Evolutionary conservation across 805 yeast species (phyloP).

Genomic region (Yamadazyma sp.): DNA sequence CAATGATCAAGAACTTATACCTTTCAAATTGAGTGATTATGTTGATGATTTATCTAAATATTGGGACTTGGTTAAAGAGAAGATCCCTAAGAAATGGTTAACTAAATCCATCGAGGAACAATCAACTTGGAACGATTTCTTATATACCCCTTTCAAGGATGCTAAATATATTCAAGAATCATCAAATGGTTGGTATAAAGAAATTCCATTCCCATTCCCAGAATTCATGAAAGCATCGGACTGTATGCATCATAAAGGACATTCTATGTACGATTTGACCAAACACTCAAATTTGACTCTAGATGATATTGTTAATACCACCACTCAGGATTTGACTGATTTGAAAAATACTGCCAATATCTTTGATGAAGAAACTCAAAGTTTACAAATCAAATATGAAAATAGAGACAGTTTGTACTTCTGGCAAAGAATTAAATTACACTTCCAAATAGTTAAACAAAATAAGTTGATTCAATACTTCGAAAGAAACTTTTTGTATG

Average conservation of each 20-base stretch:
- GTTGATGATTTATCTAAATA: conserved; percentile 38
- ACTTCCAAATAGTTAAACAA: conserved; percentile 27
- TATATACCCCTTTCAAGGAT: conserved; percentile 15
- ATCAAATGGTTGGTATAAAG: conserved; percentile 17
- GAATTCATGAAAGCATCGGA: conserved; percentile 14
- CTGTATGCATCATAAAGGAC: conserved; percentile 12
- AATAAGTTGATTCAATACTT: conserved; percentile 41
- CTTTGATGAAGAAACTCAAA: conserved; percentile 27
- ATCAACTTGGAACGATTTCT: conserved; percentile 15
- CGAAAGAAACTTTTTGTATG: conserved; percentile 52
- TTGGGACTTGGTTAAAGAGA: conserved; percentile 27
- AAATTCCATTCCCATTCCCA: conserved; percentile 15
- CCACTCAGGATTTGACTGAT: conserved; percentile 17
- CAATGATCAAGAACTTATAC: conserved; percentile 56
- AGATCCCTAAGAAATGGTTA: conserved; percentile 36
- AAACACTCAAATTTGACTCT: conserved; percentile 10
- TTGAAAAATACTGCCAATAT: conserved; percentile 20
- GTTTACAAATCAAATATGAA: conserved; percentile 29
- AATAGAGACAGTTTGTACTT: conserved; percentile 28
- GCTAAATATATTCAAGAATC: conserved; percentile 12
- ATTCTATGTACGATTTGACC: conserved; percentile 6
- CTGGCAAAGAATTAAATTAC: conserved; percentile 35
- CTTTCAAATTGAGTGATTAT: conserved; percentile 46
- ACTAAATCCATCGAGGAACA: conserved; percentile 16
- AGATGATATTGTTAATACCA: conserved; percentile 20